Percentiles rank a stretch among this genome's conserved stretches.
phyloP scores from a whole-genome alignment of 805 yeast genomes.

The Hanseniaspora valbyensis region DNA sequence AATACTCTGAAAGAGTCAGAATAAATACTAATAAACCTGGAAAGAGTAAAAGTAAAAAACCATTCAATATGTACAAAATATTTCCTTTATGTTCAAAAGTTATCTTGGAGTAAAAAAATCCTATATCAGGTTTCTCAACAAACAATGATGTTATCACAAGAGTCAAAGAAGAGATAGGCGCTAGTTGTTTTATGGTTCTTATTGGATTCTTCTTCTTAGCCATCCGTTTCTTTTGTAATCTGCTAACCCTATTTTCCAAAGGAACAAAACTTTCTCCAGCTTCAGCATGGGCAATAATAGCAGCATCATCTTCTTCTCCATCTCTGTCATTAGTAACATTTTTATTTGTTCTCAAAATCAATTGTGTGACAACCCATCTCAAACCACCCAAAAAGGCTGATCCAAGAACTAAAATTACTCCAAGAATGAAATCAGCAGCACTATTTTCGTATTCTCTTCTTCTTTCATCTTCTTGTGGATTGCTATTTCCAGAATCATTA shows the following conservation, averaged over 20 bases:
- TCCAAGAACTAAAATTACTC: slow-evolving; percentile 60
- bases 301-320: background rate
- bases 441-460: slow-evolving; percentile 17
- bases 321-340: background rate
- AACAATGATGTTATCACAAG: slow-evolving; percentile 51
- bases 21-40: slow-evolving; percentile 85
- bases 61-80: slow-evolving; percentile 34
- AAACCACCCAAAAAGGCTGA: slow-evolving; percentile 80
- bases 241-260: background rate
- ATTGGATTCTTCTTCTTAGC: slow-evolving; percentile 52
- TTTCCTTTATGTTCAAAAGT: slow-evolving; percentile 3
- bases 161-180: slow-evolving; percentile 69
- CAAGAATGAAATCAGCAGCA: slow-evolving; percentile 32
- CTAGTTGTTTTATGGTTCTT: slow-evolving; percentile 66
- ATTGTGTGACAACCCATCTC: slow-evolving; percentile 90
- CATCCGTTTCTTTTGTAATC: slow-evolving; percentile 15
- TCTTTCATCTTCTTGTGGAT: background rate
- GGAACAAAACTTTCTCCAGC: background rate
- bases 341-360: slow-evolving; percentile 42
- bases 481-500: slow-evolving; percentile 23
- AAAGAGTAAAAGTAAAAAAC: slow-evolving; percentile 48
- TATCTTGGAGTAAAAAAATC: slow-evolving; percentile 20
- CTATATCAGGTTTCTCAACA: slow-evolving; percentile 49
- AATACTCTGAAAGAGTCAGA: slow-evolving; percentile 82
- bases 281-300: slow-evolving; percentile 12